A percentile compares a stretch with the other conserved stretches of the same genome.
phyloP scores from a whole-genome alignment of 176 grass and related monocot species.

The Puya raimondii region DNA sequence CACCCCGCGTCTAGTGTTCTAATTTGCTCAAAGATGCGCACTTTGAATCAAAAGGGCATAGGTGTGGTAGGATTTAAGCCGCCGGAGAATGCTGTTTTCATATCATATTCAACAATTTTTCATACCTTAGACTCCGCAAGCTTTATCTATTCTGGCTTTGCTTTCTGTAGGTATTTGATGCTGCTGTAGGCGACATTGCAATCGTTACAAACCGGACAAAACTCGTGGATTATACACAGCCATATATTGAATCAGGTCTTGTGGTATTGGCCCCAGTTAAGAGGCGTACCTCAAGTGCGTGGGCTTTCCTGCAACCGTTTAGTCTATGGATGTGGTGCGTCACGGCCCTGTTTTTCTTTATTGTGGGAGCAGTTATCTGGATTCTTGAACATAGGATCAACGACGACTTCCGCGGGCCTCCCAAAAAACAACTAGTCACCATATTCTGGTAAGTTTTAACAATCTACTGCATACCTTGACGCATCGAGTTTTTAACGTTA shows the following conservation, averaged over 20 bases:
- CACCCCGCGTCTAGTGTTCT: too few species aligned
- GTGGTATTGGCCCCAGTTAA: constrained; percentile 75
- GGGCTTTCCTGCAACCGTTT: constrained; percentile 90
- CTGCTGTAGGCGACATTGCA: constrained; percentile 67
- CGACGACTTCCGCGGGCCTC: constrained; percentile 83
- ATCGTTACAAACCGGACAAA: constrained; percentile 67
- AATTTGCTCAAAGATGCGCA: too few species aligned
- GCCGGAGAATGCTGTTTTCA: not conserved
- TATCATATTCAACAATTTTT: not conserved
- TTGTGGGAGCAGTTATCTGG: constrained; percentile 82
- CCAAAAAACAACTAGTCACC: constrained; percentile 61
- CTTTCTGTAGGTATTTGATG: constrained; percentile 60
- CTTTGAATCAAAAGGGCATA: too few species aligned
- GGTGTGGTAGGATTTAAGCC: too few species aligned
- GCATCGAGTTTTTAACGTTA: not conserved
- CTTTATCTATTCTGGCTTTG: not conserved
- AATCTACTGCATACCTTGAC: not conserved
- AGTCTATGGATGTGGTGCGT: constrained; percentile 81
- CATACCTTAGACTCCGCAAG: not conserved
- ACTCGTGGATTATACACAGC: constrained; percentile 71
- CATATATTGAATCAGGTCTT: constrained; percentile 77
- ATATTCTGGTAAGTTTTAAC: constrained; percentile 59
- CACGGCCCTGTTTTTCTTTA: constrained; percentile 58
- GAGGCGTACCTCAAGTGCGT: constrained; percentile 55
- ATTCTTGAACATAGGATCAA: constrained; percentile 91